Conservation (phyloP, 768 basidiomycete genomes). For the Auriscalpium orientale region DNA sequence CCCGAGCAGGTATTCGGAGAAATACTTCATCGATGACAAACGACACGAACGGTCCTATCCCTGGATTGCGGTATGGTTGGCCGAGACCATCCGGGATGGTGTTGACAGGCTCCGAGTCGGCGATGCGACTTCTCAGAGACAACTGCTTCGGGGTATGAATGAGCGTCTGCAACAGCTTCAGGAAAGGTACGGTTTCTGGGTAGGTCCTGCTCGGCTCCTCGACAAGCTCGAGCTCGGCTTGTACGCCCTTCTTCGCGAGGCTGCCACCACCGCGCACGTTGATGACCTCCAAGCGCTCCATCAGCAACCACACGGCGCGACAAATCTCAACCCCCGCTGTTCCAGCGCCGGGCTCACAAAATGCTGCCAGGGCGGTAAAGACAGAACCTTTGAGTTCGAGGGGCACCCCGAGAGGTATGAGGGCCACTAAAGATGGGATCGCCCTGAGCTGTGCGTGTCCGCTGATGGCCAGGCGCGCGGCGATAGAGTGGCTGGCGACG, state of each 20-base stretch:
- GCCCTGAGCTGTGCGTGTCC: conserved; percentile 75
- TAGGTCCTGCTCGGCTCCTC: conserved; percentile 75
- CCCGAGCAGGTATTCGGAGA: conserved; percentile 63
- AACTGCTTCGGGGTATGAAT: conserved; percentile 77
- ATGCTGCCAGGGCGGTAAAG: conserved; percentile 73
- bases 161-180: conserved; percentile 73
- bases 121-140: conserved; percentile 48
- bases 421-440: conserved; percentile 68
- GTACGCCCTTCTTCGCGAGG: conserved; percentile 65
- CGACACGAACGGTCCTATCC: conserved; percentile 72
- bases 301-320: conserved; percentile 71
- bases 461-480: conserved; percentile 72
- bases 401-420: conserved; percentile 75
- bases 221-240: conserved; percentile 82
- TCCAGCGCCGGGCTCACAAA: conserved; percentile 77
- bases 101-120: conserved; percentile 53
- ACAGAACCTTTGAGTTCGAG: conserved; percentile 86
- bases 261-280: conserved; percentile 54
- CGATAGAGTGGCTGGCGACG: conserved; percentile 66
- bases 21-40: conserved; percentile 92
- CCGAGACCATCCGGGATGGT: conserved; percentile 79
- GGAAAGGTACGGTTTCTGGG: conserved; percentile 84
- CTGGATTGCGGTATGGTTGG: conserved; percentile 71
- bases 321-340: conserved; percentile 69
- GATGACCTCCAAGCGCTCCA: conserved; percentile 81